Percentiles rank a stretch among this genome's conserved stretches.
Evolutionary conservation across 805 yeast species (phyloP).

Genomic region (Yarrowia keelungensis): DNA sequence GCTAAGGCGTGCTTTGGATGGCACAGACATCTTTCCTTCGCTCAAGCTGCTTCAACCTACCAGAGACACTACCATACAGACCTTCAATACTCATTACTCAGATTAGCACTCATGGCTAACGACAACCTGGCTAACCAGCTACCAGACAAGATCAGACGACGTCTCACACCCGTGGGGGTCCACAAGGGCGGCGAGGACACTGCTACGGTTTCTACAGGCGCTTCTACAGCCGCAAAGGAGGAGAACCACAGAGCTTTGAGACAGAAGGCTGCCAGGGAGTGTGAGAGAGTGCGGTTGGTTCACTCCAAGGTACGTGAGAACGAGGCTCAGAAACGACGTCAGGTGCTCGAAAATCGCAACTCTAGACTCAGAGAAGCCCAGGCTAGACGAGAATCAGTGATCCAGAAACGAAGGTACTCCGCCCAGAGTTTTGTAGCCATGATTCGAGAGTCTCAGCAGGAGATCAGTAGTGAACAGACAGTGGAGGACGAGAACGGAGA

Average conservation of each 20-base stretch:
- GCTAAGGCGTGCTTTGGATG: background rate
- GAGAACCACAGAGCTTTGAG: background rate
- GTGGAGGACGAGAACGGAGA: constrained; percentile 5
- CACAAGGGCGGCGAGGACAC: background rate
- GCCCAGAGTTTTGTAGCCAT: constrained; percentile 32
- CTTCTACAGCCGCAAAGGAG: background rate
- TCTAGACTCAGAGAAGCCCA: constrained; percentile 18
- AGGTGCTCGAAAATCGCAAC: constrained; percentile 25
- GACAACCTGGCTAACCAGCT: constrained; percentile 34
- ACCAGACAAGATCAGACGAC: constrained; percentile 32
- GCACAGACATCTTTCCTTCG: too few relatives aligned
- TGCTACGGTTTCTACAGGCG: background rate
- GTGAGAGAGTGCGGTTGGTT: constrained; percentile 20
- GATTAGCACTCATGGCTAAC: constrained; percentile 15
- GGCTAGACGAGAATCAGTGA: constrained; percentile 13
- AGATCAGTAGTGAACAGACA: background rate
- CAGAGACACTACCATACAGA: background rate
- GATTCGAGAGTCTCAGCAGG: constrained; percentile 19
- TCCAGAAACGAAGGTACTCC: constrained; percentile 17
- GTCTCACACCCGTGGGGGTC: constrained; percentile 22
- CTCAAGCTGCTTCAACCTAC: background rate
- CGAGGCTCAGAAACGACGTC: constrained; percentile 23
- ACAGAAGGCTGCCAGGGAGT: constrained; percentile 22
- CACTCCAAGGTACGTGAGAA: constrained; percentile 24
- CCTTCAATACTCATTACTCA: background rate